Conservation (phyloP, 768 basidiomycete species). For the Lentinus tigrinus region DNA sequence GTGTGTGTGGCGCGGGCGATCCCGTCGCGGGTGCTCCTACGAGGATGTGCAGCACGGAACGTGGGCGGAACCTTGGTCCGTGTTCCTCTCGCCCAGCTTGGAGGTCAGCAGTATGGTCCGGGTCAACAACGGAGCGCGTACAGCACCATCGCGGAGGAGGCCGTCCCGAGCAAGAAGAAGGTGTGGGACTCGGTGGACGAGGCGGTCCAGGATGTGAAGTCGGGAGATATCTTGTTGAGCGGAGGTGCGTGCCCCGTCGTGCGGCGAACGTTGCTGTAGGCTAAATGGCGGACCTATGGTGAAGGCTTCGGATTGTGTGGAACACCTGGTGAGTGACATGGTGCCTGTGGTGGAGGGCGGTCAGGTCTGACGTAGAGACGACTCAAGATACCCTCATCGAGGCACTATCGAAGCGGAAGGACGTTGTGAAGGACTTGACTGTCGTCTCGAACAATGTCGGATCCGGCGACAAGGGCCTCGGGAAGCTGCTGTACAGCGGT, state of each 20-base stretch:
- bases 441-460: constrained; percentile 92
- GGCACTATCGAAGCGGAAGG: constrained; percentile 71
- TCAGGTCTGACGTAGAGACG: background rate
- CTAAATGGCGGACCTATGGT: constrained; percentile 3
- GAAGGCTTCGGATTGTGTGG: constrained; percentile 88
- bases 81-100: background rate
- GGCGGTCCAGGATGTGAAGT: constrained; percentile 80
- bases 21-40: constrained; percentile 12
- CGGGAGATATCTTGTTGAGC: constrained; percentile 74
- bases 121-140: constrained; percentile 9
- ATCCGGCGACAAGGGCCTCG: constrained; percentile 65
- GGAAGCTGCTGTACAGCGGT: constrained; percentile 68
- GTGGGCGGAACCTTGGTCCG: constrained; percentile 9
- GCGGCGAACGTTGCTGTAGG: background rate
- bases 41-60: constrained; percentile 13
- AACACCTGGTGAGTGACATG: constrained; percentile 61
- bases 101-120: background rate
- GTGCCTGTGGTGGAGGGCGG: background rate
- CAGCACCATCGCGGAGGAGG: constrained; percentile 23
- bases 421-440: constrained; percentile 73
- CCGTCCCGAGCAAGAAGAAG: constrained; percentile 47
- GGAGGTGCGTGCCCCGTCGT: constrained; percentile 59
- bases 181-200: constrained; percentile 83
- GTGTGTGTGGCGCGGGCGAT: constrained; percentile 5
- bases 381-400: constrained; percentile 73